Conservation (phyloP, 306 rosid species). For the Argentina anserina region DNA sequence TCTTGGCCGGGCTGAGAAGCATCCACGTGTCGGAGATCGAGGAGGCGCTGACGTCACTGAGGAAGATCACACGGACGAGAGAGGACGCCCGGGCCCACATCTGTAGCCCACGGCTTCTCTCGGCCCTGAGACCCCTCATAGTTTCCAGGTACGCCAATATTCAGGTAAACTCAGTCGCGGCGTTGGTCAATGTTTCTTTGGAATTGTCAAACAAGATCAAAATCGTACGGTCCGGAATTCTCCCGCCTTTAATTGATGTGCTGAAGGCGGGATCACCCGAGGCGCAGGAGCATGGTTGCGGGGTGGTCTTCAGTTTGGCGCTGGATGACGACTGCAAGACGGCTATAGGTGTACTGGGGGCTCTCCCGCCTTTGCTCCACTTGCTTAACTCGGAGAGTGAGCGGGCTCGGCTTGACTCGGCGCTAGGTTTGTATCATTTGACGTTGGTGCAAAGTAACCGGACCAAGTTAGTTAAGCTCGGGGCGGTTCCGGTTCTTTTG, state of each 20-base stretch:
- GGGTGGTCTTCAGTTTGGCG: slow-evolving; percentile 81
- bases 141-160: slow-evolving; percentile 41
- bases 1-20: slow-evolving; percentile 49
- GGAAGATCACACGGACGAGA: slow-evolving; percentile 51
- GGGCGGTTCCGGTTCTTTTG: slow-evolving; percentile 51
- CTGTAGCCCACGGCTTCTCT: slow-evolving; percentile 51
- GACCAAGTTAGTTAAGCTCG: slow-evolving; percentile 61
- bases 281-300: slow-evolving; percentile 80
- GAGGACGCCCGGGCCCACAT: slow-evolving; percentile 54
- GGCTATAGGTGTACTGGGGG: slow-evolving; percentile 85
- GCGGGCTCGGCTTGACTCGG: slow-evolving; percentile 81
- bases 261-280: slow-evolving; percentile 59
- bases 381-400: slow-evolving; percentile 55
- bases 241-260: slow-evolving; percentile 68
- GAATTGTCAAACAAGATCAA: slow-evolving; percentile 63
- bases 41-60: slow-evolving; percentile 49
- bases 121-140: slow-evolving; percentile 41
- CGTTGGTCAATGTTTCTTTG: slow-evolving; percentile 69
- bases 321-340: slow-evolving; percentile 69
- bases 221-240: slow-evolving; percentile 86
- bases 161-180: slow-evolving; percentile 74
- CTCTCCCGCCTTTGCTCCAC: slow-evolving; percentile 61
- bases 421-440: slow-evolving; percentile 72
- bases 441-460: slow-evolving; percentile 73
- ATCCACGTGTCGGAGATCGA: slow-evolving; percentile 39